These are phyloP conservation scores for Zizania latifolia DNA, from an alignment of 176 grass and related monocot species.

Conservation along the genomic window DNA sequence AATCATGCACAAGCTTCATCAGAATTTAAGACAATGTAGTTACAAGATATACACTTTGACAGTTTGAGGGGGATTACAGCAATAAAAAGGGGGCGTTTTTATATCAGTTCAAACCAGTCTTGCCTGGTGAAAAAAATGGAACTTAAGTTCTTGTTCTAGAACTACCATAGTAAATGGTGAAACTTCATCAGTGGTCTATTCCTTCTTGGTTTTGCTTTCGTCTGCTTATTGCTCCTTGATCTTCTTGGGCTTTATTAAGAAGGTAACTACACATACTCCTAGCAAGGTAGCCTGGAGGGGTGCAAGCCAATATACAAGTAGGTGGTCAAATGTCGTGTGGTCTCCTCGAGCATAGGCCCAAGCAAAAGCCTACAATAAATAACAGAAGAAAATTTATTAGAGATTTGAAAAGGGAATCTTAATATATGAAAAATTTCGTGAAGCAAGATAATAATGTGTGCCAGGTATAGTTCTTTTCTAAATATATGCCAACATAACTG, in stretches of 20 bases:
- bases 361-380: constrained; percentile 68
- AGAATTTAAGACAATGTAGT: constrained; percentile 4
- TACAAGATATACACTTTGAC: neutral
- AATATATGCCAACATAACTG: neutral
- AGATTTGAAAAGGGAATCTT: neutral
- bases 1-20: constrained; percentile 26
- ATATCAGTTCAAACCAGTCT: neutral
- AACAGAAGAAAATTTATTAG: constrained; percentile 22
- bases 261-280: constrained; percentile 62
- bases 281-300: constrained; percentile 82
- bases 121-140: neutral
- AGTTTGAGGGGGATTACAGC: neutral
- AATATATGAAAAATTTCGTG: neutral
- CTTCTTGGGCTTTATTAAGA: constrained; percentile 51
- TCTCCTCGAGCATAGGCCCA: constrained; percentile 96
- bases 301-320: constrained; percentile 89
- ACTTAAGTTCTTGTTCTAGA: constrained; percentile 5
- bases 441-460: neutral
- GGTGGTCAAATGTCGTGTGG: constrained; percentile 69
- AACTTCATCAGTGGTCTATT: constrained; percentile 28
- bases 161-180: constrained; percentile 10
- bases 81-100: neutral
- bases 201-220: constrained; percentile 61
- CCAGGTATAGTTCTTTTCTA: neutral
- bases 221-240: constrained; percentile 33